Conservation (phyloP, 768 basidiomycete species). For the Hericium alpestre region DNA sequence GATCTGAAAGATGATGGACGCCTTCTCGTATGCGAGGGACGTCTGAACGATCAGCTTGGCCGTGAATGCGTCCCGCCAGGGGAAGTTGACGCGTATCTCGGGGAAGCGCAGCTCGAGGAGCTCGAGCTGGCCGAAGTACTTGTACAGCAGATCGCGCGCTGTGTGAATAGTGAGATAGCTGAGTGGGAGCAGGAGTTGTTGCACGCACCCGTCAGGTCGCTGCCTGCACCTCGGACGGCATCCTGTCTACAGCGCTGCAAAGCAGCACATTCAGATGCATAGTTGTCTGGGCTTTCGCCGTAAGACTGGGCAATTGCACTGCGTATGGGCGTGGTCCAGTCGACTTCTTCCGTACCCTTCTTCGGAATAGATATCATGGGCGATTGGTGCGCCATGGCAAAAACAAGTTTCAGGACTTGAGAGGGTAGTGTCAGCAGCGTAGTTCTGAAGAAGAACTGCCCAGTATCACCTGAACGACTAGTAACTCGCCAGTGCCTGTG, state of each 20-base stretch:
- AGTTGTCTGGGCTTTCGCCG: slow-evolving; percentile 86
- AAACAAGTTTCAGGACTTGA: neutral
- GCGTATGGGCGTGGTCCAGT: slow-evolving; percentile 87
- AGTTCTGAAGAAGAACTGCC: too few relatives aligned
- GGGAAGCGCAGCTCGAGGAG: slow-evolving; percentile 93
- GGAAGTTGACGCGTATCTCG: slow-evolving; percentile 91
- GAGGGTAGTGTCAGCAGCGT: too few relatives aligned
- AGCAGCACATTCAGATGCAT: slow-evolving; percentile 70
- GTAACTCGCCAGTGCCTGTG: too few relatives aligned
- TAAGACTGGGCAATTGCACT: slow-evolving; percentile 84
- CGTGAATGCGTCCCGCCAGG: slow-evolving; percentile 97
- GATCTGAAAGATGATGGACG: slow-evolving; percentile 93
- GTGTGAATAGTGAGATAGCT: neutral
- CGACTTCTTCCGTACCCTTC: slow-evolving; percentile 94
- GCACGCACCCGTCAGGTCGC: slow-evolving; percentile 78
- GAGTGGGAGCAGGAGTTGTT: neutral
- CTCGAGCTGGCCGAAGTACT: slow-evolving; percentile 98
- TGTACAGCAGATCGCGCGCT: slow-evolving; percentile 93
- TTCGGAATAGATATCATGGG: slow-evolving; percentile 87
- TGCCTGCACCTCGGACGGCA: slow-evolving; percentile 91
- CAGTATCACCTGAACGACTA: too few relatives aligned
- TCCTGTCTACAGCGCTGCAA: slow-evolving; percentile 92
- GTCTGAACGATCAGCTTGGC: slow-evolving; percentile 89
- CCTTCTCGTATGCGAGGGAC: slow-evolving; percentile 96
- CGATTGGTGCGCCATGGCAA: slow-evolving; percentile 61